Conservation (phyloP, 495 filamentous ascomycete species). For the Apodospora peruviana region DNA sequence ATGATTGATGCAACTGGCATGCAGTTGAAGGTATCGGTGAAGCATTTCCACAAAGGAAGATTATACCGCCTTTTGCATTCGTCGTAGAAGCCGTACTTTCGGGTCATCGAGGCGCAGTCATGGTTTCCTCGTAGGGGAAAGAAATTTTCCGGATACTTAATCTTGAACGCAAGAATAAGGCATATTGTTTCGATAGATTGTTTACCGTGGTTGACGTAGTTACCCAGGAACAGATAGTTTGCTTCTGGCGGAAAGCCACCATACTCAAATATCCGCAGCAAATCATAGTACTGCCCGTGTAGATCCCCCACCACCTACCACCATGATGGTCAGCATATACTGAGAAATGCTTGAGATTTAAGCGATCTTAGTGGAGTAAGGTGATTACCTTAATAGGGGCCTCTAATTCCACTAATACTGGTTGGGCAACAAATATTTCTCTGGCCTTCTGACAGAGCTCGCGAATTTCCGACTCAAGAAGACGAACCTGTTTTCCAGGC, state of each 20-base stretch:
- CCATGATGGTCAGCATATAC: slow-evolving; percentile 3
- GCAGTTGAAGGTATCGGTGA: slow-evolving; percentile 97
- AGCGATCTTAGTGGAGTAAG: too few relatives aligned
- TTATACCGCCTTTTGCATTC: slow-evolving; percentile 96
- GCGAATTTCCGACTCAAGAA: slow-evolving; percentile 87
- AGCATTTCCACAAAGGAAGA: slow-evolving; percentile 97
- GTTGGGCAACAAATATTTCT: slow-evolving; percentile 96
- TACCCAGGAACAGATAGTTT: slow-evolving; percentile 94
- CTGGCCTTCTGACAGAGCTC: slow-evolving; percentile 91
- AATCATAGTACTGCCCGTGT: slow-evolving; percentile 94
- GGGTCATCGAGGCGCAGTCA: slow-evolving; percentile 92
- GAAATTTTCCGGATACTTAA: slow-evolving; percentile 98
- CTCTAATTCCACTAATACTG: slow-evolving; percentile 86
- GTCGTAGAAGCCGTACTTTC: slow-evolving; percentile 87
- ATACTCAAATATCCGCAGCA: slow-evolving; percentile 89
- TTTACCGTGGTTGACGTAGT: slow-evolving; percentile 95
- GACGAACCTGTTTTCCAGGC: slow-evolving; percentile 89
- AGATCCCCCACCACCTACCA: slow-evolving; percentile 91
- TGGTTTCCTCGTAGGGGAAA: slow-evolving; percentile 94
- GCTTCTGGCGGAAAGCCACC: slow-evolving; percentile 92
- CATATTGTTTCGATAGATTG: slow-evolving; percentile 97
- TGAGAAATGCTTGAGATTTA: not conserved
- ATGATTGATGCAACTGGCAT: slow-evolving; percentile 93
- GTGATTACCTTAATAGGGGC: slow-evolving; percentile 96
- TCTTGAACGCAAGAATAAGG: slow-evolving; percentile 91